These are phyloP conservation scores for Daldinia bambusicola DNA, from an alignment of 495 filamentous ascomycete genomes.

Conservation along the genomic window DNA sequence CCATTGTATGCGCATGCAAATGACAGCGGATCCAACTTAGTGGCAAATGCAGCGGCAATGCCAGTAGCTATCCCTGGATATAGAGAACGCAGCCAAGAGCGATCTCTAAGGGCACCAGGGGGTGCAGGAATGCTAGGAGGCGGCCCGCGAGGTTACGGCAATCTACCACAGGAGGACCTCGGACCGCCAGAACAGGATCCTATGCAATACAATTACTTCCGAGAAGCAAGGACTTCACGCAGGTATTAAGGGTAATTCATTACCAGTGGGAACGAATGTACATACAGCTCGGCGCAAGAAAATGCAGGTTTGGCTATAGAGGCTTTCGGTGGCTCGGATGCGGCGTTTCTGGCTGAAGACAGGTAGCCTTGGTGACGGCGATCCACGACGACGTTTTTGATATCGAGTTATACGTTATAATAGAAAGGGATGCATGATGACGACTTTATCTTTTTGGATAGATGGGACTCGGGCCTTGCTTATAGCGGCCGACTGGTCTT, in stretches of 20 bases:
- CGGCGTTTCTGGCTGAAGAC: slow-evolving; percentile 35
- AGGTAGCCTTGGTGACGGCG: slow-evolving; percentile 22
- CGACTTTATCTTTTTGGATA: slow-evolving; percentile 23
- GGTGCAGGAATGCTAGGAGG: slow-evolving; percentile 59
- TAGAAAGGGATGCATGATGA: slow-evolving; percentile 35
- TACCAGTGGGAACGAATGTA: slow-evolving; percentile 18
- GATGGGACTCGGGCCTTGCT: slow-evolving; percentile 6
- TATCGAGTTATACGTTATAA: slow-evolving; percentile 30
- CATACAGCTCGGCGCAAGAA: slow-evolving; percentile 32
- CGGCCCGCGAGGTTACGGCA: slow-evolving; percentile 63
- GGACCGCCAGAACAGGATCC: slow-evolving; percentile 48
- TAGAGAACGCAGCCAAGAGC: slow-evolving; percentile 51
- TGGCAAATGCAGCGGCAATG: slow-evolving; percentile 55
- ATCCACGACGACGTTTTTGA: slow-evolving; percentile 29
- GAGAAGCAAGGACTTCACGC: slow-evolving; percentile 44
- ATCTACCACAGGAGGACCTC: slow-evolving; percentile 55
- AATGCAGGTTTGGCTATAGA: slow-evolving; percentile 32
- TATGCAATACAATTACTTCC: slow-evolving; percentile 53
- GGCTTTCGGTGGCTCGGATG: slow-evolving; percentile 11
- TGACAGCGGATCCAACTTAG: slow-evolving; percentile 57
- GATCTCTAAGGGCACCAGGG: slow-evolving; percentile 42
- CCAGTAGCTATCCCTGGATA: slow-evolving; percentile 48
- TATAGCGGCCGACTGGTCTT: slow-evolving; percentile 11
- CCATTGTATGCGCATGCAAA: slow-evolving; percentile 55
- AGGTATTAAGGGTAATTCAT: slow-evolving; percentile 19